These are phyloP conservation scores for Paramecium sonneborni DNA, from an alignment of 73 alveolate species.

Conservation along the genomic window DNA sequence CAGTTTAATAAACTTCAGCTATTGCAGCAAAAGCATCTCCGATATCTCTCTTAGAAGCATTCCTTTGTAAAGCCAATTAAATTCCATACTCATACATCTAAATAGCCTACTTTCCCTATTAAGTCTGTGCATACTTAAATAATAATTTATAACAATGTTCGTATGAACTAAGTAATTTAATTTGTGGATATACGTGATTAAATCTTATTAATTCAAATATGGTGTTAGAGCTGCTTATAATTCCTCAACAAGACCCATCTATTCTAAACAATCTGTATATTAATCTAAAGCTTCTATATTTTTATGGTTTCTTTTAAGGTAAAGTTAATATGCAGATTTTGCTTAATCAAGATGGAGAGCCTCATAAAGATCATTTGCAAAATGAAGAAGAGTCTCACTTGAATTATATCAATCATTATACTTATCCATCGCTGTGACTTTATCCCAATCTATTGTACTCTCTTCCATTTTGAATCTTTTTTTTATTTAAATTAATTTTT, in stretches of 20 bases:
- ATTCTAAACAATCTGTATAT: constrained; percentile 35
- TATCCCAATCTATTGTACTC: constrained; percentile 22
- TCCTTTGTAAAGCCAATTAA: background rate
- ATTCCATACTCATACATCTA: constrained; percentile 26
- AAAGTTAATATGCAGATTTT: background rate
- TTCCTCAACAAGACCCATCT: constrained; percentile 2
- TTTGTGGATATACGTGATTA: background rate
- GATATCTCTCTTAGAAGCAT: background rate
- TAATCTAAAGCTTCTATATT: constrained; percentile 11
- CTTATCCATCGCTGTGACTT: constrained; percentile 24
- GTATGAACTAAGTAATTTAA: background rate
- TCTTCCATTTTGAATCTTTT: background rate
- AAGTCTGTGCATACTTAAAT: constrained; percentile 32
- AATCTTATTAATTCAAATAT: background rate
- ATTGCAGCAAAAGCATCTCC: constrained; percentile 54
- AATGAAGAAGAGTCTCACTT: background rate
- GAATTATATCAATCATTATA: background rate
- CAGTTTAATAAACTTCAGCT: constrained; percentile 57
- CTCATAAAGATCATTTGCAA: constrained; percentile 28
- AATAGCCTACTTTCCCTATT: constrained; percentile 12
- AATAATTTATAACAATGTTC: background rate
- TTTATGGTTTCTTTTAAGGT: background rate
- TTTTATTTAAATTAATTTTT: background rate
- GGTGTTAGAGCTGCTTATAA: background rate
- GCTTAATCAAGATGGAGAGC: constrained; percentile 31